These are phyloP conservation scores for Sclerotinia borealis DNA, from an alignment of 2,329 filamentous ascomycete genomes.

Conservation along the genomic window DNA sequence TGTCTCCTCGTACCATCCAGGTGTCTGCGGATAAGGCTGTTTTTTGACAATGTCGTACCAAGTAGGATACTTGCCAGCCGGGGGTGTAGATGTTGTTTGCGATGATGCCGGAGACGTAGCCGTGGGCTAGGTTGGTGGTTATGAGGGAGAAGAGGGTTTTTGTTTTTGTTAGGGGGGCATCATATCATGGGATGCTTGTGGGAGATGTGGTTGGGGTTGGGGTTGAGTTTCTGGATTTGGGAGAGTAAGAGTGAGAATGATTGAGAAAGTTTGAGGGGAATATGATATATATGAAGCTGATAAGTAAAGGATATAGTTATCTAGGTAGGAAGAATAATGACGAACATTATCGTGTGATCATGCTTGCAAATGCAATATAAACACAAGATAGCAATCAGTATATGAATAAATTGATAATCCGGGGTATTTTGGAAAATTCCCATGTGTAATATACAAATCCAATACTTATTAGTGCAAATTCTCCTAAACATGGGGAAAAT, in stretches of 20 bases:
- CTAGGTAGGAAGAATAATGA: no score
- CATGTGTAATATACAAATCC: background rate
- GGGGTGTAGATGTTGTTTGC: slow-evolving; percentile 37
- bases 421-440: background rate
- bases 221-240: background rate
- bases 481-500: background rate
- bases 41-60: slow-evolving; percentile 19
- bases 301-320: background rate
- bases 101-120: slow-evolving; percentile 38
- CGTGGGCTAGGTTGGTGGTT: slow-evolving; percentile 34
- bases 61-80: slow-evolving; percentile 29
- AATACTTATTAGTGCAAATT: background rate
- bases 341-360: background rate
- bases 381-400: background rate
- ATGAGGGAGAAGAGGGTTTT: background rate
- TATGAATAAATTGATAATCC: background rate
- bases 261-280: background rate
- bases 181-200: no score
- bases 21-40: slow-evolving; percentile 20
- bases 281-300: background rate
- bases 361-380: background rate
- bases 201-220: background rate
- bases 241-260: no score
- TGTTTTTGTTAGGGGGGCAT: background rate
- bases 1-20: slow-evolving; percentile 40